Percentiles rank a stretch among this genome's conserved stretches.
Conservation (phyloP, 2,329 filamentous ascomycete genomes). For the Arthrobotrys iridis region DNA sequence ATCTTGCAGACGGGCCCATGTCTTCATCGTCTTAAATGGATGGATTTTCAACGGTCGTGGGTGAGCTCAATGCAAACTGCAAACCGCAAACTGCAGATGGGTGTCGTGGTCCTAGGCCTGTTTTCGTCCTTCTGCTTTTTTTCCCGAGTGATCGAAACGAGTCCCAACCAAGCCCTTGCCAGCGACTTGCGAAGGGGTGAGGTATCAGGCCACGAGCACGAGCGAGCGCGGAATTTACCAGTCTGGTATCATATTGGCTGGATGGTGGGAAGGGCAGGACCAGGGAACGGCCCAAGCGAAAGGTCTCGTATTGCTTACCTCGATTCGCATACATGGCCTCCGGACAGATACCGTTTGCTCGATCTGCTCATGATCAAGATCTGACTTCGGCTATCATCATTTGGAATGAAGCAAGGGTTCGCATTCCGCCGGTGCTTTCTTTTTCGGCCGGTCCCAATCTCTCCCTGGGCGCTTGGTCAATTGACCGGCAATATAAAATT, state of each 20-base stretch:
- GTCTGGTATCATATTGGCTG: slow-evolving; percentile 12
- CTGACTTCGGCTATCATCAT: slow-evolving; percentile 54
- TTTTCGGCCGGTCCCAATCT: slow-evolving; percentile 1
- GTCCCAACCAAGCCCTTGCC: slow-evolving; percentile 7
- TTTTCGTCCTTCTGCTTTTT: slow-evolving; percentile 18
- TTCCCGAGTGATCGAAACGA: slow-evolving; percentile 15
- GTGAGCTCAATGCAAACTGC: slow-evolving; percentile 14
- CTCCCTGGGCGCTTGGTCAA: slow-evolving; percentile 13
- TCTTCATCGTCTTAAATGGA: slow-evolving; percentile 47
- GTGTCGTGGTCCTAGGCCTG: neutral
- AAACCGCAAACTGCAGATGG: neutral
- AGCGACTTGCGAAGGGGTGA: slow-evolving; percentile 1
- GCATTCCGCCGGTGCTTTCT: slow-evolving; percentile 1
- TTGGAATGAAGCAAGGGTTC: slow-evolving; percentile 48
- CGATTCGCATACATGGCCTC: slow-evolving; percentile 51
- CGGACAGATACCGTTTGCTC: slow-evolving; percentile 51
- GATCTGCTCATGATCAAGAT: slow-evolving; percentile 55
- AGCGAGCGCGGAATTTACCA: slow-evolving; percentile 41
- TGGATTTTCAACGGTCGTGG: slow-evolving; percentile 48
- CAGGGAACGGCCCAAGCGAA: slow-evolving; percentile 53
- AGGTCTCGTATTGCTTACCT: slow-evolving; percentile 54
- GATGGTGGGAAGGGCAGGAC: neutral
- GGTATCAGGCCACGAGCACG: slow-evolving; percentile 44
- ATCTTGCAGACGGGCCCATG: slow-evolving; percentile 54
- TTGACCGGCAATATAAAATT: slow-evolving; percentile 7